Evolutionary conservation across 192 early-diverging fungal genomes (phyloP), one percentile per base, ranked within the genome.

Genomic region (Backusella tuberculispora): DNA sequence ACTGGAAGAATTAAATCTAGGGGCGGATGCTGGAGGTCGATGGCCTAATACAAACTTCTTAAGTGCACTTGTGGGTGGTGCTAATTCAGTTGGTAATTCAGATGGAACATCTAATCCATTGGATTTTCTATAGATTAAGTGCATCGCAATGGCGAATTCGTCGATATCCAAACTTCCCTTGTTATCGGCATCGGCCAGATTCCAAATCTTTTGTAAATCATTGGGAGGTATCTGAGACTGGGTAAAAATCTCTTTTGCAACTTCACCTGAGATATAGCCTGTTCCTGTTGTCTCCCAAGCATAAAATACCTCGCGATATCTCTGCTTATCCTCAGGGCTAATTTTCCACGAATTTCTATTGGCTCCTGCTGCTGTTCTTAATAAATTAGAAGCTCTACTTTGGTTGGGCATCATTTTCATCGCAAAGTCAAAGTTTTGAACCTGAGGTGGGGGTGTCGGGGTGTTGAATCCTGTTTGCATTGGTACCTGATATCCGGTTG

Each of bases 91-190:
- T 8, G 97, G 96, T 38, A 99, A 78, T 4, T 81, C 81, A 7
- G 83, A 80, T 14, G 97, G 97, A 12, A 99, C 77, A 64, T 92
- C 93, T 37, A 88, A 85, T 6, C 95, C 95, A 43, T 92, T 92
- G 17, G 96, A 84, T 79, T 93, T 96, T 37, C 92, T 80, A 86
- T 98, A 95, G 42, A 98, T 93, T 15, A 99, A 82, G 81, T 98
- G 95, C 97, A 99, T 99, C 24, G 96, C 97, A 8, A 98, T 92
- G 64, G 94, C 91, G 80, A 99, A 99, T 81, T 99, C 97, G 82
- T 97, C 94, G 14, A 88, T 75, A 77, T 98, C 96, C 66, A 99
- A 89, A 71, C 95, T 96, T 71, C 96, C 97, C 65, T 85, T 83
- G 63, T 91, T 90, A 69, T 93, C 90, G 15, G 88, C 89, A 84